Conservation (phyloP, 2,329 filamentous ascomycete genomes). For the Sporothrix sp. region DNA sequence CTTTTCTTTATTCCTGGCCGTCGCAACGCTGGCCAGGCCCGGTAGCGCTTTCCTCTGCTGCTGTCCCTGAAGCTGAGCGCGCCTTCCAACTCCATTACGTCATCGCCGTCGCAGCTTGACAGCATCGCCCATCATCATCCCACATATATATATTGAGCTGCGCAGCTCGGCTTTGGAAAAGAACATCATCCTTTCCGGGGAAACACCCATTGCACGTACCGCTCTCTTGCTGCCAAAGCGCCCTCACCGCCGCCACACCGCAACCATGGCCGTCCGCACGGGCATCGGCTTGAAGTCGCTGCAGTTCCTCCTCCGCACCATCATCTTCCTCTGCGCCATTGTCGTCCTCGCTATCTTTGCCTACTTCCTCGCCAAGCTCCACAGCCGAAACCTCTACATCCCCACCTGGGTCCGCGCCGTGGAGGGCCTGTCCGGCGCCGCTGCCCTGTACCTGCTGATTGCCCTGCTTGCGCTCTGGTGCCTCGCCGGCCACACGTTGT, state of each 20-base stretch:
- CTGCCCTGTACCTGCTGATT: conserved; percentile 62
- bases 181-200: not conserved
- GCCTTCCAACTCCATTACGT: not conserved
- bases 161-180: too few relatives aligned
- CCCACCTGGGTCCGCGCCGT: conserved; percentile 60
- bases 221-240: not conserved
- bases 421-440: conserved; percentile 66
- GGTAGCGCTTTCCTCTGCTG: not conserved
- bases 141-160: too few relatives aligned
- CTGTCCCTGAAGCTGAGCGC: too few relatives aligned
- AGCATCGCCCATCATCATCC: not conserved
- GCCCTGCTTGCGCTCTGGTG: conserved; percentile 70
- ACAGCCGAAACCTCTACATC: conserved; percentile 54
- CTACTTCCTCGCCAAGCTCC: conserved; percentile 71
- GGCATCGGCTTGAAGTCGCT: conserved; percentile 56
- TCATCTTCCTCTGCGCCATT: conserved; percentile 63
- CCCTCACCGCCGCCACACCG: not conserved
- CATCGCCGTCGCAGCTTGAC: conserved; percentile 1
- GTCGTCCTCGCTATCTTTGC: conserved; percentile 71
- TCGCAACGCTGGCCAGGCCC: too few relatives aligned
- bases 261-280: conserved; percentile 45
- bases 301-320: conserved; percentile 61
- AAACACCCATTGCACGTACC: not conserved
- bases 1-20: not conserved
- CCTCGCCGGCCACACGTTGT: conserved; percentile 63